Percentiles rank a stretch among this genome's conserved stretches.
Conservation (phyloP, 2,329 filamentous ascomycete species). For the Cryphonectria radicalis region DNA sequence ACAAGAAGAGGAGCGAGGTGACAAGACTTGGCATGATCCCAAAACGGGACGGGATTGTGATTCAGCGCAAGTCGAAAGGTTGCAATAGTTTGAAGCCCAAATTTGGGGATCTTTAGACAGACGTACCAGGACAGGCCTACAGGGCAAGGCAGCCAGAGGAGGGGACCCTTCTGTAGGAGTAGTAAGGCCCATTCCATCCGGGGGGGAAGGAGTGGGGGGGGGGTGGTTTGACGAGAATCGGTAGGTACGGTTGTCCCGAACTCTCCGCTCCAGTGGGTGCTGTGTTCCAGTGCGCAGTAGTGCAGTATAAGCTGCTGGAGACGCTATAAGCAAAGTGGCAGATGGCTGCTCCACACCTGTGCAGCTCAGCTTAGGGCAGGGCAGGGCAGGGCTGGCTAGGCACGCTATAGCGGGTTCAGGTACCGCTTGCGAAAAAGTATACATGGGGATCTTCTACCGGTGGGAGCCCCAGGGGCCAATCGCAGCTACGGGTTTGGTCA, state of each 20-base stretch:
- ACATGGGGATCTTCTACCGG: not conserved
- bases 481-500: conserved; percentile 12
- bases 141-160: not conserved
- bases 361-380: not conserved
- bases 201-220: not conserved
- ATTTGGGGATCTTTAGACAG: not conserved
- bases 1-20: not conserved
- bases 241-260: not conserved
- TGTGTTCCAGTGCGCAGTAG: not conserved
- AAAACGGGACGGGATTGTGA: not conserved
- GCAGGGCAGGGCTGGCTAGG: not conserved
- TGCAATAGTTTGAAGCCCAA: not conserved
- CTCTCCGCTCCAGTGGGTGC: not conserved
- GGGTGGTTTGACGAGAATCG: not conserved
- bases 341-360: not conserved
- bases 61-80: not conserved
- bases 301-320: not conserved
- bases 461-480: conserved; percentile 1
- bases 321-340: not conserved
- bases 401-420: conserved; percentile 3
- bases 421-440: not conserved
- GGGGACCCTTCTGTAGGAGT: not conserved
- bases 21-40: not conserved
- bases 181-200: not conserved
- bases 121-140: not conserved